Evolutionary conservation across 257 asterid species (phyloP), one percentile per base, ranked within the genome.

Genomic region (Primulina eburnea): DNA sequence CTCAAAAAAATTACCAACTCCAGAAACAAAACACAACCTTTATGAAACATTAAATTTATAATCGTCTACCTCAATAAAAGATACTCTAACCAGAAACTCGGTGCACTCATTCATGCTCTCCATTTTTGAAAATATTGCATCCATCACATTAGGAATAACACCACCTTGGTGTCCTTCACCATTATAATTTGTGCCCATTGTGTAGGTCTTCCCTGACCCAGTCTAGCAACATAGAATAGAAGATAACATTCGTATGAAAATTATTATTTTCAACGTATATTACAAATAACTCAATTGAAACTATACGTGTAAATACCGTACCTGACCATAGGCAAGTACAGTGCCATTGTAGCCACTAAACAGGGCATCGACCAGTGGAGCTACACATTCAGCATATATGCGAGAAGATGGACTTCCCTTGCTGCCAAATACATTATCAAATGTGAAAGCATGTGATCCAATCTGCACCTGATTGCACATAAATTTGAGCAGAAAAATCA

Each of bases 261-360:
- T 17, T 50, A 59, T 7, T 24, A 0, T 14, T 50, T 16, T 6
- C 20, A 16, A 5, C 3, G 7, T 1, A 4, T 4, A 28, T 18
- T 26, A 50, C 8, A 7, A 24, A 12, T 28, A 66, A 28, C 71
- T 28, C 7, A 50, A 66, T 10, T 24, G 17, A 33, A n/a, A 34
- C 3, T 69, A 64, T 8, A 12, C 38, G 28, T 58, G 24, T 58
- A 34, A 64, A 60, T 29, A 24, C 8, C 20, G 10, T 43, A 94
- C 99, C 96, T 94, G 99, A 4, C 99, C 99, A 16, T 91, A 94
- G 21, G 99, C 99, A 61, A 94, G 97, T 16, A 94, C 99, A 6
- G 99, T 91, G 61, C 97, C 96, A 57, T 94, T 94, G 60, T 91
- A 94, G 5, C 99, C 99, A 52, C 87, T 83, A 52, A 94, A 88